Conservation (phyloP, 2,329 filamentous ascomycete species). For the Fusarium anthophilum region DNA sequence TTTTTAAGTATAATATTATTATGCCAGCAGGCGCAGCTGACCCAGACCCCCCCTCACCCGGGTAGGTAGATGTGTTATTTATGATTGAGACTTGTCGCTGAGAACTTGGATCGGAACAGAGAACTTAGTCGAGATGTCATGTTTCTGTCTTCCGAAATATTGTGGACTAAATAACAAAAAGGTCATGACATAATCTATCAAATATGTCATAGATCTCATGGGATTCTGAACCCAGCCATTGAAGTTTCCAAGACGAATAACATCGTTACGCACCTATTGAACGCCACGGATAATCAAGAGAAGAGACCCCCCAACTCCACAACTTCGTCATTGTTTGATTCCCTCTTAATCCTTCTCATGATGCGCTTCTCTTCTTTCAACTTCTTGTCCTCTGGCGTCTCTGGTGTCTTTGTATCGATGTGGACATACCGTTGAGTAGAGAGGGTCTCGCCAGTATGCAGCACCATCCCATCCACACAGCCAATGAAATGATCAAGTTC, state of each 20-base stretch:
- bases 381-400: background rate
- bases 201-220: accelerated
- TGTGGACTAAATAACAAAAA: background rate
- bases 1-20: no score
- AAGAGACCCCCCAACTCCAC: background rate
- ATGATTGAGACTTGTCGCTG: accelerated
- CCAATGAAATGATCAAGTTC: background rate
- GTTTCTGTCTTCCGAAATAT: no score
- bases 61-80: no score
- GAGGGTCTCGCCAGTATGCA: constrained; percentile 1
- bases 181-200: background rate
- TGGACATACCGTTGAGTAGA: background rate
- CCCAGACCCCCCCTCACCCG: no score
- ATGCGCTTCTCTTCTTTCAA: background rate
- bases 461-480: background rate
- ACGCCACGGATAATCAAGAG: background rate
- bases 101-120: accelerated
- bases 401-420: background rate
- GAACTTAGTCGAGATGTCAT: background rate
- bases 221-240: background rate
- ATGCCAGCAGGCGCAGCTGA: no score
- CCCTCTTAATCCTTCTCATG: background rate
- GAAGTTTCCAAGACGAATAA: background rate
- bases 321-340: background rate
- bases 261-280: accelerated